Evolutionary conservation across 345 rosid genomes (phyloP).

Genomic region (Brassica cretica): DNA sequence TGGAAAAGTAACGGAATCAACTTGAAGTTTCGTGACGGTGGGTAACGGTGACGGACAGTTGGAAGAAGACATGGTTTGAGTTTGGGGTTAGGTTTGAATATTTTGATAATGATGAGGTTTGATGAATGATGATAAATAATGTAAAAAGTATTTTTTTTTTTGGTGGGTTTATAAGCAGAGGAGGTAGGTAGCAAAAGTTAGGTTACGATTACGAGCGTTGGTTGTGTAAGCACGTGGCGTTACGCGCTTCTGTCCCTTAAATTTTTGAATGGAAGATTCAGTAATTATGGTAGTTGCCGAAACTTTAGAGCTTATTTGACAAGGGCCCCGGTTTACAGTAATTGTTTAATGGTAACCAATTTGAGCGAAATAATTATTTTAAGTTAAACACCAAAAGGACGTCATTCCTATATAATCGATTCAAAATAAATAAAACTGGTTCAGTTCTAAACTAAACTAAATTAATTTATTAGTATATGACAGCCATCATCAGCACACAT

Average conservation of each 20-base stretch:
- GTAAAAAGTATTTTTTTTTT: background rate
- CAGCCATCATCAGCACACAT: too few species aligned
- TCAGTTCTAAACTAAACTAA: too few species aligned
- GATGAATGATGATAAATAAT: too few species aligned
- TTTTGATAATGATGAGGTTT: background rate
- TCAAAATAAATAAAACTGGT: too few species aligned
- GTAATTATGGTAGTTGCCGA: constrained; percentile 10
- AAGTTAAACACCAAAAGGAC: background rate
- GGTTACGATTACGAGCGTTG: background rate
- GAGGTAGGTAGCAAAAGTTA: constrained; percentile 33
- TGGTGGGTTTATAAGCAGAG: constrained; percentile 4
- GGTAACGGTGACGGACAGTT: constrained; percentile 19
- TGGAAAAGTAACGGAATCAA: constrained; percentile 57
- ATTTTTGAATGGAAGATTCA: constrained; percentile 14
- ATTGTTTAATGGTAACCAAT: background rate
- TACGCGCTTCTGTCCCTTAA: background rate
- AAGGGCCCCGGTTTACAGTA: background rate
- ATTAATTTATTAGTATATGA: too few species aligned
- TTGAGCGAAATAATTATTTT: background rate
- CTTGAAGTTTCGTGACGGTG: constrained; percentile 40
- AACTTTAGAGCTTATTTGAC: background rate
- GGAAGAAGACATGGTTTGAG: constrained; percentile 26
- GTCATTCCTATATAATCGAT: too few species aligned
- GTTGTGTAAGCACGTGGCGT: background rate
- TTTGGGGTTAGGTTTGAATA: background rate